Evolutionary conservation across 1,284 basidiomycete species (phyloP).

Genomic region (Peniophora sp.): DNA sequence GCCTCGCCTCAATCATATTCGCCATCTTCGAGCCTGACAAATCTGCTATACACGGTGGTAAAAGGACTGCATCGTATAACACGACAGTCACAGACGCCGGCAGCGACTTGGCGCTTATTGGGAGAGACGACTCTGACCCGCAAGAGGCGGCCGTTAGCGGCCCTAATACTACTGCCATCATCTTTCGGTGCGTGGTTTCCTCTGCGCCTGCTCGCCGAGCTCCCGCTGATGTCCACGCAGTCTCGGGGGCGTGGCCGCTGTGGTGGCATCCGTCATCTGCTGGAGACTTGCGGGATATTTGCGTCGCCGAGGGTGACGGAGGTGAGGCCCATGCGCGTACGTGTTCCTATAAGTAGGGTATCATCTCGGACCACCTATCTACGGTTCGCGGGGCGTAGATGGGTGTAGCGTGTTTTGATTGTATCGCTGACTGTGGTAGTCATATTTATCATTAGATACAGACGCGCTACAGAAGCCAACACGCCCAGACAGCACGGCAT

Average conservation of each 20-base stretch:
- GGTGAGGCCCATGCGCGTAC: background rate
- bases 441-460: too few species aligned
- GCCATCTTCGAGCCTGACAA: constrained; percentile 56
- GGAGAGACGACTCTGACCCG: constrained; percentile 9
- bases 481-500: too few species aligned
- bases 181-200: constrained; percentile 54
- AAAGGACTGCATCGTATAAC: constrained; percentile 13
- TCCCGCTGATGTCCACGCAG: constrained; percentile 24
- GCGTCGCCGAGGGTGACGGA: constrained; percentile 30
- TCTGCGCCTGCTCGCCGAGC: background rate
- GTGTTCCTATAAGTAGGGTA: background rate
- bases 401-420: too few species aligned
- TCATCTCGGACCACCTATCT: background rate
- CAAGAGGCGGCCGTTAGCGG: constrained; percentile 14
- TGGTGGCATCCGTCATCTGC: constrained; percentile 62
- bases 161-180: constrained; percentile 67
- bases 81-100: constrained; percentile 12
- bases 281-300: constrained; percentile 59
- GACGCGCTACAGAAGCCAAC: too few species aligned
- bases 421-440: too few species aligned
- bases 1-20: constrained; percentile 59
- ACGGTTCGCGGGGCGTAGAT: too few species aligned
- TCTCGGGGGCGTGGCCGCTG: constrained; percentile 67
- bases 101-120: constrained; percentile 5
- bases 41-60: constrained; percentile 32